Evolutionary conservation across 768 basidiomycete genomes (phyloP).

Genomic region (Leucosporidium scottii): DNA sequence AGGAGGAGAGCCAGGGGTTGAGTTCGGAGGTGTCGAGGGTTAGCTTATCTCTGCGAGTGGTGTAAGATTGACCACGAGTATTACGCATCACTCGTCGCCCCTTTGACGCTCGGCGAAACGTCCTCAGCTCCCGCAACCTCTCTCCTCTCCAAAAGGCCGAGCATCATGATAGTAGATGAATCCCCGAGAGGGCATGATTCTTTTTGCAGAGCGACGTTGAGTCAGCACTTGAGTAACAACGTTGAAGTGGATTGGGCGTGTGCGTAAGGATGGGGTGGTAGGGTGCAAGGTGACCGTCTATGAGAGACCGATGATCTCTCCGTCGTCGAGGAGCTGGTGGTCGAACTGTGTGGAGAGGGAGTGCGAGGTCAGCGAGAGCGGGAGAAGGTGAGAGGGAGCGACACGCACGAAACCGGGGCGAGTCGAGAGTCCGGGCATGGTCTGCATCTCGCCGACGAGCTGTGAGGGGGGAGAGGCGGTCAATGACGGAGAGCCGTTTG

Average conservation of each 20-base stretch:
- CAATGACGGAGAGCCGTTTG: not conserved
- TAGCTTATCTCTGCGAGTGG: too few relatives aligned
- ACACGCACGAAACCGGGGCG: constrained; percentile 34
- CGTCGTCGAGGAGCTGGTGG: constrained; percentile 33
- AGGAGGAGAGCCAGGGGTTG: not conserved
- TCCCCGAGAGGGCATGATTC: too few relatives aligned
- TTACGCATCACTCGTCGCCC: too few relatives aligned
- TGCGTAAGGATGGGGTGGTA: too few relatives aligned
- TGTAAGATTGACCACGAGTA: too few relatives aligned
- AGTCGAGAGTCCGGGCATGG: constrained; percentile 60
- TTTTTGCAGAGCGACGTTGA: too few relatives aligned
- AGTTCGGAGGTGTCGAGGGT: not conserved
- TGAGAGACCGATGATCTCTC: constrained; percentile 35
- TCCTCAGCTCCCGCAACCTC: too few relatives aligned
- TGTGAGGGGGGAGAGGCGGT: not conserved
- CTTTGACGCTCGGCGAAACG: too few relatives aligned
- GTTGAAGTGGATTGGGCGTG: too few relatives aligned
- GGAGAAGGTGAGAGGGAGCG: not conserved
- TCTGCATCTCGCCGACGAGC: constrained; percentile 70
- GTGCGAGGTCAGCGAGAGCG: not conserved
- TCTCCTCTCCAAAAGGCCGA: too few relatives aligned
- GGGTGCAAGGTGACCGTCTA: not conserved
- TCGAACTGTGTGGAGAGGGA: constrained; percentile 5
- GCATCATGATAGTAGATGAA: too few relatives aligned
- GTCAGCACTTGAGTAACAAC: too few relatives aligned